These are phyloP conservation scores for Kalanchoe fedtschenkoi DNA, from an alignment of 164 flowering plant genomes.

Conservation along the genomic window DNA sequence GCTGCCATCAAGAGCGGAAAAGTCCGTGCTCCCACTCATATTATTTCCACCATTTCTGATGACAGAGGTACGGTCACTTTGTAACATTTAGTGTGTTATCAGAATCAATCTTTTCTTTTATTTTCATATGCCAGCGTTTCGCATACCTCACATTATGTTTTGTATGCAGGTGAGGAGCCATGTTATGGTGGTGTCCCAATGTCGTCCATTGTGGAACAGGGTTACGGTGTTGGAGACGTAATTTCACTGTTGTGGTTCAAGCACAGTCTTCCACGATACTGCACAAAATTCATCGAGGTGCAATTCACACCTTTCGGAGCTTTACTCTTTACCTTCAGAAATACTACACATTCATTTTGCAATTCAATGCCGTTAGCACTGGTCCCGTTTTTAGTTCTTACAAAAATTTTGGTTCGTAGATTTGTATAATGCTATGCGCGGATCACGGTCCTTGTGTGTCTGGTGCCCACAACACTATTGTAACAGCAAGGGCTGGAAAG, in stretches of 20 bases:
- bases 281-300: conserved; percentile 84
- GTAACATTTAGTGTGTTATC: background rate
- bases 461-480: conserved; percentile 98
- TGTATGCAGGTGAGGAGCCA: conserved; percentile 71
- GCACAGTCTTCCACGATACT: conserved; percentile 91
- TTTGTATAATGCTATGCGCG: conserved; percentile 97
- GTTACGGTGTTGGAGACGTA: conserved; percentile 89
- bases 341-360: background rate
- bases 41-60: conserved; percentile 94
- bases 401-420: conserved; percentile 27
- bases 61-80: conserved; percentile 58
- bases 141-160: background rate
- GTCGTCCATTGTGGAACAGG: conserved; percentile 87
- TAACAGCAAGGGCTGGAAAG: conserved; percentile 97
- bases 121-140: background rate
- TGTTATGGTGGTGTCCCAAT: conserved; percentile 91
- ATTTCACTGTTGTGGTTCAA: conserved; percentile 95
- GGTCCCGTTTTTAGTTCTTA: background rate
- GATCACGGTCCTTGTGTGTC: conserved; percentile 99
- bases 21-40: conserved; percentile 99
- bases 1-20: conserved; percentile 90
- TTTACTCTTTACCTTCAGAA: background rate
- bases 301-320: background rate
- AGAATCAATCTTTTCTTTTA: background rate
- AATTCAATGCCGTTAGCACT: background rate